Percentiles rank a stretch among this genome's conserved stretches.
phyloP scores from a whole-genome alignment of 768 basidiomycete species.

The Podaxis mareebaensis region DNA sequence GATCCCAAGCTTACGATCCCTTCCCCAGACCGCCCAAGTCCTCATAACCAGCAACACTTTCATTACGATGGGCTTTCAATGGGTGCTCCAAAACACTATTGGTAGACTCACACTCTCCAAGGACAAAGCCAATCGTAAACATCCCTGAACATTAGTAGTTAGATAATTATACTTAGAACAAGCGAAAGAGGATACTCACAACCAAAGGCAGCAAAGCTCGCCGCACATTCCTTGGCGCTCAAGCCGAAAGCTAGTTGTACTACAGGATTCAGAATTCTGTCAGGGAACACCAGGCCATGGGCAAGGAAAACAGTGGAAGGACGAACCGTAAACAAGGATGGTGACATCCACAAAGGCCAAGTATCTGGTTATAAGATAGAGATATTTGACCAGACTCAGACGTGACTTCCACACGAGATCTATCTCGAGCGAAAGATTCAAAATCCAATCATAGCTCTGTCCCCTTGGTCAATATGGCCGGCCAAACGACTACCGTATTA shows the following conservation, averaged over 20 bases:
- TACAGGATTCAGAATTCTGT: background rate
- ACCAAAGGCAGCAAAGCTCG: background rate
- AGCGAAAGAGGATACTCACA: background rate
- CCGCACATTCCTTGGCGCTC: background rate
- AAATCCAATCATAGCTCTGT: background rate
- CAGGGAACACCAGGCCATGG: background rate
- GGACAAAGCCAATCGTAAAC: slow-evolving; percentile 3
- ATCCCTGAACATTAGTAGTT: background rate
- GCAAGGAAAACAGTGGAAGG: background rate
- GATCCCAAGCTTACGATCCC: background rate
- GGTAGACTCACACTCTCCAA: background rate
- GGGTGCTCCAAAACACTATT: background rate
- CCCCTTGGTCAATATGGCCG: background rate
- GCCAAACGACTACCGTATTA: too few species aligned
- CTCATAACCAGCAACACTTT: slow-evolving; percentile 11
- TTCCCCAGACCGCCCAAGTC: slow-evolving; percentile 16
- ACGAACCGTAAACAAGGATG: background rate
- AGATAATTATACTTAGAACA: background rate
- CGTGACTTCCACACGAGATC: slow-evolving; percentile 1
- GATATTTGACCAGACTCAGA: background rate
- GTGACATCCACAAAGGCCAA: slow-evolving; percentile 6
- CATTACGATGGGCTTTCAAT: background rate
- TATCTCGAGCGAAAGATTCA: background rate
- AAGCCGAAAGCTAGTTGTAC: background rate
- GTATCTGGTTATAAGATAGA: slow-evolving; percentile 10